Conservation (phyloP, 2,329 filamentous ascomycete species). For the Aspergillus candidus region DNA sequence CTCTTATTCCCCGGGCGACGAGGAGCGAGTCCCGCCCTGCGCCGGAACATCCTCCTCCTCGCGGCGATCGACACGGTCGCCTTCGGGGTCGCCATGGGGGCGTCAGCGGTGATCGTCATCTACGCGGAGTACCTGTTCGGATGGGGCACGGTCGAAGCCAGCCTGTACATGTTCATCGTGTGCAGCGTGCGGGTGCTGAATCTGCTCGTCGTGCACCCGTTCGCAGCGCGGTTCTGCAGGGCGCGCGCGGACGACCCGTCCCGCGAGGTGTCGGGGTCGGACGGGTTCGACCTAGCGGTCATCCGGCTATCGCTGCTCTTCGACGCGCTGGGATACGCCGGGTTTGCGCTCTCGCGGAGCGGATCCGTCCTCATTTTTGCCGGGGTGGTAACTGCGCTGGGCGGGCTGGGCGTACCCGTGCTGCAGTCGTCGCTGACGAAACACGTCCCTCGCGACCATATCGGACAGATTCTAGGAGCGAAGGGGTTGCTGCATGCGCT, state of each 20-base stretch:
- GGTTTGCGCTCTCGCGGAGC: conserved; percentile 62
- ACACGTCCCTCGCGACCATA: conserved; percentile 74
- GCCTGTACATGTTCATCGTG: conserved; percentile 71
- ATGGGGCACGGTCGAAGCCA: conserved; percentile 77
- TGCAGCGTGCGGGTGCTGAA: conserved; percentile 70
- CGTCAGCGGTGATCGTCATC: conserved; percentile 72
- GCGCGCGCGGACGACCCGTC: conserved; percentile 21
- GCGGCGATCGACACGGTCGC: conserved; percentile 75
- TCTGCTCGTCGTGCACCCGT: conserved; percentile 68
- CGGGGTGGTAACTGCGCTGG: conserved; percentile 68
- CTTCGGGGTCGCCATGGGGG: conserved; percentile 75
- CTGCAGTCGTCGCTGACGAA: conserved; percentile 82
- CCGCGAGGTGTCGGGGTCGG: conserved; percentile 61
- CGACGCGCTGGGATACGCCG: conserved; percentile 68
- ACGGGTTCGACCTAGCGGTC: conserved; percentile 68
- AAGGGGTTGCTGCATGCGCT: conserved; percentile 80
- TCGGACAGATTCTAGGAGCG: conserved; percentile 84
- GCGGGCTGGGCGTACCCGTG: conserved; percentile 79
- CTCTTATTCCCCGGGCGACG: conserved; percentile 43
- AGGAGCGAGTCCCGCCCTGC: conserved; percentile 54
- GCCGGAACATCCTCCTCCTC: conserved; percentile 75
- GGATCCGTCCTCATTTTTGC: conserved; percentile 62
- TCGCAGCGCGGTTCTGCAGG: conserved; percentile 70
- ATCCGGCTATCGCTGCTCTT: conserved; percentile 70
- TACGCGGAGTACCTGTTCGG: conserved; percentile 75